A percentile compares a stretch with the other conserved stretches of the same genome.
Evolutionary conservation across 306 rosid genomes (phyloP).

Genomic region (Pterocarpus santalinus): DNA sequence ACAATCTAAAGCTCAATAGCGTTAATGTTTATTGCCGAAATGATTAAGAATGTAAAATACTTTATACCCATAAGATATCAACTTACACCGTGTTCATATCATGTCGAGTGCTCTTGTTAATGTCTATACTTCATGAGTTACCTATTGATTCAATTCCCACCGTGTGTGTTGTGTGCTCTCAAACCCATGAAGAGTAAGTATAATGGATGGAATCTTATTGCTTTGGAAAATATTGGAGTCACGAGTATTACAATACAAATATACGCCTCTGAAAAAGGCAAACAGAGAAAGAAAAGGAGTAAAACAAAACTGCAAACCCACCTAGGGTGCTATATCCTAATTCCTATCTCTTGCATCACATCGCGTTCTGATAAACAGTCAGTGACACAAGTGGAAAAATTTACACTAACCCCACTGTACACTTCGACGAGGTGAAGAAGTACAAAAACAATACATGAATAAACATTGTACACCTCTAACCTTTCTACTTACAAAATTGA

Average conservation of each 20-base stretch:
- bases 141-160: no score
- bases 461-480: slow-evolving; percentile 32
- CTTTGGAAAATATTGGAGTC: slow-evolving; percentile 10
- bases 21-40: no score
- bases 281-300: not conserved
- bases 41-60: no score
- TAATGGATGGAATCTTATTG: slow-evolving; percentile 13
- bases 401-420: slow-evolving; percentile 40
- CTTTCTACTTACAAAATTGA: slow-evolving; percentile 41
- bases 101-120: no score
- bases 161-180: no score
- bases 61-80: no score
- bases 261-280: slow-evolving; percentile 10
- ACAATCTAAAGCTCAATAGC: no score
- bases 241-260: slow-evolving; percentile 24
- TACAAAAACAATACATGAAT: slow-evolving; percentile 9
- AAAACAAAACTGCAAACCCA: slow-evolving; percentile 26
- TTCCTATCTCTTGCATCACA: not conserved
- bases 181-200: not conserved
- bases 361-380: not conserved
- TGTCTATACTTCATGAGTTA: no score
- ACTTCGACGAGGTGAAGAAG: slow-evolving; percentile 26
- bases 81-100: no score
- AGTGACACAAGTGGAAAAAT: slow-evolving; percentile 31
- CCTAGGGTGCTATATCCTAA: slow-evolving; percentile 19